These are phyloP conservation scores for Ormosia emarginata DNA, from an alignment of 306 rosid genomes.

Conservation along the genomic window DNA sequence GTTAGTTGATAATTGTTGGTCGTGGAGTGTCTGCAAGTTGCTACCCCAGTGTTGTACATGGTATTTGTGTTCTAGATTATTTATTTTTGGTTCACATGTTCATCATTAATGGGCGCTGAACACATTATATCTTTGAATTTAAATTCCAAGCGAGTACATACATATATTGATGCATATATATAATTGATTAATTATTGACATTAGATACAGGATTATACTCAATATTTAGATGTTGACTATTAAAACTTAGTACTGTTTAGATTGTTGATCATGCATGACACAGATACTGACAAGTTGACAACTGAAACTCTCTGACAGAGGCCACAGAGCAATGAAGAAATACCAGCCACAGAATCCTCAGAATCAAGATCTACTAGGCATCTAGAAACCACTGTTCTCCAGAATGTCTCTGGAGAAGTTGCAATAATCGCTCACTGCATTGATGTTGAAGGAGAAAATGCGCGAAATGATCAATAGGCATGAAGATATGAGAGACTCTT, in stretches of 20 bases:
- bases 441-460: conserved; percentile 35
- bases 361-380: conserved; percentile 28
- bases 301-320: conserved; percentile 23
- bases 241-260: not conserved
- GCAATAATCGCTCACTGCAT: conserved; percentile 7
- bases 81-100: not conserved
- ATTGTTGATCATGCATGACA: conserved; percentile 10
- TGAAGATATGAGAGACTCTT: conserved; percentile 5
- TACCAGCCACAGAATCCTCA: conserved; percentile 15
- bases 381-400: conserved; percentile 25
- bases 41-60: not conserved
- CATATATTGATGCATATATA: not conserved
- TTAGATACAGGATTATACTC: not conserved
- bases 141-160: not conserved
- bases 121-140: not conserved
- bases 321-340: conserved; percentile 34
- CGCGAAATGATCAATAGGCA: conserved; percentile 2
- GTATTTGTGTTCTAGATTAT: not conserved
- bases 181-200: not conserved
- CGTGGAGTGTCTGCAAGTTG: not conserved
- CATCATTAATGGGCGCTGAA: not conserved
- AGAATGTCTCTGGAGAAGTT: conserved; percentile 34
- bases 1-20: not conserved
- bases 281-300: conserved; percentile 19
- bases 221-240: not conserved